Evolutionary conservation across 768 basidiomycete species (phyloP).

Genomic region (Kwoniella shandongensis): DNA sequence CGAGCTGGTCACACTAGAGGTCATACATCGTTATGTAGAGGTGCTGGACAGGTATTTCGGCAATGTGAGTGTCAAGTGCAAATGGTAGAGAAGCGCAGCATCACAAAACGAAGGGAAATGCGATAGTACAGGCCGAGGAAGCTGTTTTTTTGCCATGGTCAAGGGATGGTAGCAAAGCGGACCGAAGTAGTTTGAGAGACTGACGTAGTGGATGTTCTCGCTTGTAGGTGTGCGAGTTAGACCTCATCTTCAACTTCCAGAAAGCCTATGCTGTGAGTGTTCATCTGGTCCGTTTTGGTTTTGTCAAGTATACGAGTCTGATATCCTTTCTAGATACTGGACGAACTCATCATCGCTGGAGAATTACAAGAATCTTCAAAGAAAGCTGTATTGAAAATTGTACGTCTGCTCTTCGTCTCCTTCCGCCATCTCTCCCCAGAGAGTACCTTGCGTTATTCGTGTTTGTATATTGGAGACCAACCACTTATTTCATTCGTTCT

Average conservation of each 20-base stretch:
- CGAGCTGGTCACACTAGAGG: constrained; percentile 85
- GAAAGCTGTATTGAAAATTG: constrained; percentile 59
- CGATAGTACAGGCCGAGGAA: not conserved
- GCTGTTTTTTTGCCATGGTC: not conserved
- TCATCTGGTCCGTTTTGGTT: not conserved
- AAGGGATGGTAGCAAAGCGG: too few relatives aligned
- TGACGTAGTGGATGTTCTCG: too few relatives aligned
- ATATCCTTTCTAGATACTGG: constrained; percentile 61
- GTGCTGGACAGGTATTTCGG: constrained; percentile 82
- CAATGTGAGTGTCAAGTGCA: constrained; percentile 77
- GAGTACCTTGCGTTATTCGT: too few relatives aligned
- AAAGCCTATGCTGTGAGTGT: constrained; percentile 76
- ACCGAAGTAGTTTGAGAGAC: too few relatives aligned
- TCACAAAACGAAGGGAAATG: not conserved
- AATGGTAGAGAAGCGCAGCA: too few relatives aligned
- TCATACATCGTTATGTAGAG: constrained; percentile 92
- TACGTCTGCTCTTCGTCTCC: constrained; percentile 32
- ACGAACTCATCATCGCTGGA: constrained; percentile 89
- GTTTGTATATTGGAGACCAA: too few relatives aligned
- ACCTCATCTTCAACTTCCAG: constrained; percentile 97
- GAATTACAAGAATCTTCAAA: constrained; percentile 92
- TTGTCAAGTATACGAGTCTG: not conserved
- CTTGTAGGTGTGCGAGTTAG: constrained; percentile 66
- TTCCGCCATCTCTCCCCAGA: not conserved
- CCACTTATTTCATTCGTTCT: too few relatives aligned